These are phyloP conservation scores for Rhynchospora pubera DNA, from an alignment of 176 grass and related monocot species.

Conservation along the genomic window DNA sequence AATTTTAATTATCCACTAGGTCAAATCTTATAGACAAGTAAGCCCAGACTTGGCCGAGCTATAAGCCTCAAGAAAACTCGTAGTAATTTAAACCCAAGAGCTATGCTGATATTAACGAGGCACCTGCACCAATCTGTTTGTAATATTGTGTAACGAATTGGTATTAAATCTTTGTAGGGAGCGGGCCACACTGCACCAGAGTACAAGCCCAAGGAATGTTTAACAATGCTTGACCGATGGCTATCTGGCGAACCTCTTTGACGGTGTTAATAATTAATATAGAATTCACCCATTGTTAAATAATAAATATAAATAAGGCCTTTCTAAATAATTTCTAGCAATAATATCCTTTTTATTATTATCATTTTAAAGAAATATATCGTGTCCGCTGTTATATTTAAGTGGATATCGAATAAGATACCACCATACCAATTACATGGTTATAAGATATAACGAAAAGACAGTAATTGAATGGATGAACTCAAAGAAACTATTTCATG, in stretches of 20 bases:
- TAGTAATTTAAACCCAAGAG: not conserved
- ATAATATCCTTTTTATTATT: not conserved
- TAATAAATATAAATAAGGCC: not conserved
- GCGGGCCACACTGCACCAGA: slow-evolving; percentile 48
- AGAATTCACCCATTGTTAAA: not conserved
- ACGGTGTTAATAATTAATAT: not conserved
- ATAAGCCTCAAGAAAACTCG: not conserved
- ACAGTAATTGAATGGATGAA: no score
- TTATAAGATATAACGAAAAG: not conserved
- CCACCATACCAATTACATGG: not conserved
- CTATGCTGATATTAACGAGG: not conserved
- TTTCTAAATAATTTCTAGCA: not conserved
- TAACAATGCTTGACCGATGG: slow-evolving; percentile 30
- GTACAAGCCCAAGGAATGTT: slow-evolving; percentile 48
- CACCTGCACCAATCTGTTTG: not conserved
- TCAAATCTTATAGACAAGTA: not conserved
- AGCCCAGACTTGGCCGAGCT: not conserved
- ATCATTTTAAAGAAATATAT: not conserved
- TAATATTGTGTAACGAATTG: not conserved
- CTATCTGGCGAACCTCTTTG: slow-evolving; percentile 28
- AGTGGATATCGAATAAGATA: not conserved
- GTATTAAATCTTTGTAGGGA: slow-evolving; percentile 15
- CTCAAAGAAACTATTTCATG: no score
- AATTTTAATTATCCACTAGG: no score
- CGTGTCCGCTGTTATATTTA: not conserved